A percentile compares a stretch with the other conserved stretches of the same genome.
Evolutionary conservation across 345 rosid genomes (phyloP).

Genomic region (Clausena lansium): DNA sequence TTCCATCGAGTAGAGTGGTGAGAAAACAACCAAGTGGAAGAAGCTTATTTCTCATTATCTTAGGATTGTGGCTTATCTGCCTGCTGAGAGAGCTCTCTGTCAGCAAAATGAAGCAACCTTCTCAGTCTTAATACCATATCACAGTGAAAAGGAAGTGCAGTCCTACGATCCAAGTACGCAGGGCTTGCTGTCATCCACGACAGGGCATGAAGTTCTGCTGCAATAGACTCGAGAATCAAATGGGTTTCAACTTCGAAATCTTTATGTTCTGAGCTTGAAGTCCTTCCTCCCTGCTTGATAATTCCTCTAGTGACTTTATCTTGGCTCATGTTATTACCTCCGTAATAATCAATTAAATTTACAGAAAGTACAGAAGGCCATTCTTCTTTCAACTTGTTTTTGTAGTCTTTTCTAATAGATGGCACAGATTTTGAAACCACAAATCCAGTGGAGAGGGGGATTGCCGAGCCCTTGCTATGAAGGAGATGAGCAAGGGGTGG

Average conservation of each 20-base stretch:
- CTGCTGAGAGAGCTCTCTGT: conserved; percentile 59
- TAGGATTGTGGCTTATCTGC: conserved; percentile 42
- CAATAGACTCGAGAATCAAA: conserved; percentile 72
- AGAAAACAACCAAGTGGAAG: background rate
- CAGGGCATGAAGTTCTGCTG: conserved; percentile 95
- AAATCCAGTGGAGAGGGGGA: conserved; percentile 87
- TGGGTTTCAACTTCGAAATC: conserved; percentile 77
- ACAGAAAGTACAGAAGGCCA: conserved; percentile 95
- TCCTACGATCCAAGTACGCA: conserved; percentile 76
- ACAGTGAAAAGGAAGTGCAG: conserved; percentile 87
- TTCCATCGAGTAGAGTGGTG: background rate
- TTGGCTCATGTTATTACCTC: conserved; percentile 49
- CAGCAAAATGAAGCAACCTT: conserved; percentile 97
- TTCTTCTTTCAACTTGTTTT: conserved; percentile 68
- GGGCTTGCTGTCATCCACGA: conserved; percentile 99
- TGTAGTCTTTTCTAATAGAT: conserved; percentile 72
- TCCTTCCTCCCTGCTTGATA: conserved; percentile 62
- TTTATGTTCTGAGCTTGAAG: conserved; percentile 51
- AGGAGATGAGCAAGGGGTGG: conserved; percentile 99
- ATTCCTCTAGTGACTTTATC: conserved; percentile 53
- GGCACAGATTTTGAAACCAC: conserved; percentile 92
- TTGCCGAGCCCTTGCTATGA: conserved; percentile 90
- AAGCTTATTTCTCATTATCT: background rate
- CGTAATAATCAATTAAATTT: conserved; percentile 85
- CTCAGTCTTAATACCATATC: conserved; percentile 95